Evolutionary conservation across 768 basidiomycete genomes (phyloP).

Genomic region (Lactarius sanguifluus): DNA sequence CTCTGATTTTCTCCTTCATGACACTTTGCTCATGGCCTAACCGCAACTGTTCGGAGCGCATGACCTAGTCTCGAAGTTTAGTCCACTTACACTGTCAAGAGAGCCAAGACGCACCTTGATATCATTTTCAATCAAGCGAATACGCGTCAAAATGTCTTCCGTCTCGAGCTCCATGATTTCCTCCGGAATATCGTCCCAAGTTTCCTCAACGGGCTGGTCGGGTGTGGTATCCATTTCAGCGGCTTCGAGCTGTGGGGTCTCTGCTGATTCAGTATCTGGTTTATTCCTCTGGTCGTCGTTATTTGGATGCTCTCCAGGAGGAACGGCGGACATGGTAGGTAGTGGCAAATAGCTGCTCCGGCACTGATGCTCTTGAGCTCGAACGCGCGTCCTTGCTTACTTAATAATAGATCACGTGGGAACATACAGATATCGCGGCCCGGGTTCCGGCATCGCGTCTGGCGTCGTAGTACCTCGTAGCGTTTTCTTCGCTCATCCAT

Average conservation of each 20-base stretch:
- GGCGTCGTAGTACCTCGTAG: conserved; percentile 1
- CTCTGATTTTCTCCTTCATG: conserved; percentile 98
- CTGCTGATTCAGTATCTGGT: conserved; percentile 41
- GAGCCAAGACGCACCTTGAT: conserved; percentile 63
- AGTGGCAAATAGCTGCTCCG: background rate
- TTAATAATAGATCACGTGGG: conserved; percentile 3
- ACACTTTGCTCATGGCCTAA: conserved; percentile 91
- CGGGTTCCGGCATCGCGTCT: conserved; percentile 18
- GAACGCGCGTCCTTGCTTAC: conserved; percentile 28
- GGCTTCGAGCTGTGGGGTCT: conserved; percentile 35
- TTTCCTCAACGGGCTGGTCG: conserved; percentile 70
- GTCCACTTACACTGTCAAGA: background rate
- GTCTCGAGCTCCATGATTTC: conserved; percentile 76
- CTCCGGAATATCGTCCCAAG: conserved; percentile 89
- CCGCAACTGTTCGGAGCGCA: conserved; percentile 91
- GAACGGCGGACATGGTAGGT: conserved; percentile 22
- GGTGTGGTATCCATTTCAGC: conserved; percentile 71
- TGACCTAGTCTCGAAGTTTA: conserved; percentile 60
- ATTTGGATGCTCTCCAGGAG: conserved; percentile 23
- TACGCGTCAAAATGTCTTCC: conserved; percentile 87
- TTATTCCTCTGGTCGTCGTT: conserved; percentile 37
- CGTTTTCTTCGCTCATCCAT: conserved; percentile 11
- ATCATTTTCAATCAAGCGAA: conserved; percentile 94
- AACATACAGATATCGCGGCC: background rate
- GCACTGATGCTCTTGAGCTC: background rate